Conservation (phyloP, 768 basidiomycete species). For the Panaeolus cyanescens region DNA sequence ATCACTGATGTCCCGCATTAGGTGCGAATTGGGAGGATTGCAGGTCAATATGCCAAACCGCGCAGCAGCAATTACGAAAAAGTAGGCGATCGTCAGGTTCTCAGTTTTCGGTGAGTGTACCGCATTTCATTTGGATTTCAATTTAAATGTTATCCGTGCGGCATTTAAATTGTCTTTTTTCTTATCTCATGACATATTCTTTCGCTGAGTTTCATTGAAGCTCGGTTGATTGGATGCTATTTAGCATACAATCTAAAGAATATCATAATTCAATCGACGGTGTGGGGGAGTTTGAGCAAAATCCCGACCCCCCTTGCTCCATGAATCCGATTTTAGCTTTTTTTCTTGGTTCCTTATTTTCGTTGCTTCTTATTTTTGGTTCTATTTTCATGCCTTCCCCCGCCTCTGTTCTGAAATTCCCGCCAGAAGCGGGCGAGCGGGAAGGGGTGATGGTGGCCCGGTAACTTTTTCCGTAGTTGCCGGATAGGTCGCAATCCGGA, state of each 20-base stretch:
- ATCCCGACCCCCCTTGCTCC: neutral
- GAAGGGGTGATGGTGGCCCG: too few relatives aligned
- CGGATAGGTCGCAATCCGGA: too few relatives aligned
- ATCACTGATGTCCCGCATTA: constrained; percentile 21
- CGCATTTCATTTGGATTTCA: neutral
- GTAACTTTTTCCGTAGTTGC: too few relatives aligned
- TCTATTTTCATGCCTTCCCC: too few relatives aligned
- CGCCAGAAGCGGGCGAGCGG: too few relatives aligned
- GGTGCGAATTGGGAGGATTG: constrained; percentile 89
- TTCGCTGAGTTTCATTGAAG: constrained; percentile 3
- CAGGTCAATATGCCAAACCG: constrained; percentile 96
- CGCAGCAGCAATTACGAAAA: constrained; percentile 82
- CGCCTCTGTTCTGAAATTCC: too few relatives aligned
- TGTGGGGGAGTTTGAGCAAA: neutral
- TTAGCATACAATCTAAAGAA: neutral
- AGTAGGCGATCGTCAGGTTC: constrained; percentile 72
- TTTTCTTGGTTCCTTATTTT: too few relatives aligned
- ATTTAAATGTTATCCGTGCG: neutral
- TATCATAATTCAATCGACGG: too few relatives aligned
- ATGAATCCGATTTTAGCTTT: too few relatives aligned
- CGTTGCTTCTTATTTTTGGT: too few relatives aligned
- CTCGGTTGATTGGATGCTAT: neutral
- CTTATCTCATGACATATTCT: constrained; percentile 2
- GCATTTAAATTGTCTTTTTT: neutral
- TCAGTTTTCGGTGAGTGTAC: constrained; percentile 79